These are phyloP conservation scores for Lentinula lateritia DNA, from an alignment of 768 basidiomycete genomes.

Conservation along the genomic window DNA sequence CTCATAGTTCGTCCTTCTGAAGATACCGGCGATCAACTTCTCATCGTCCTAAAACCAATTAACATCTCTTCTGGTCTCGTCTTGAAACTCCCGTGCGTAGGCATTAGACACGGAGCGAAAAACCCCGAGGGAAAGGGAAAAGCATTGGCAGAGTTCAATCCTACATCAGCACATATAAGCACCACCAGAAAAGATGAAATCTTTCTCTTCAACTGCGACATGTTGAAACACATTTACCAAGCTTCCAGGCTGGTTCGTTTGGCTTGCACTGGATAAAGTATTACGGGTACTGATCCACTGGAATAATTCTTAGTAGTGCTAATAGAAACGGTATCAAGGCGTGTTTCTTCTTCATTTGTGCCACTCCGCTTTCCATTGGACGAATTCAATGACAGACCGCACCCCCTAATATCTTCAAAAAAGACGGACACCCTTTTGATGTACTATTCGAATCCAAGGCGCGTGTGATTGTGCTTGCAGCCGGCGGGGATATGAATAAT, in stretches of 20 bases:
- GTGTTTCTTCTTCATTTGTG: not conserved
- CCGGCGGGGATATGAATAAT: slow-evolving; percentile 33
- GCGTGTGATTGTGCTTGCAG: slow-evolving; percentile 15
- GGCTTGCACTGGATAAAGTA: no score
- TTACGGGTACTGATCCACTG: slow-evolving; percentile 8
- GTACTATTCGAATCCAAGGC: not conserved
- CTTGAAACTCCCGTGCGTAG: not conserved
- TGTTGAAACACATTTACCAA: slow-evolving; percentile 20
- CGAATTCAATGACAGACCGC: slow-evolving; percentile 4
- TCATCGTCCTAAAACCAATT: not conserved
- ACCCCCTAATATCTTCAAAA: slow-evolving; percentile 6
- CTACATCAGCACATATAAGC: slow-evolving; percentile 33
- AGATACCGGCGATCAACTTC: not conserved
- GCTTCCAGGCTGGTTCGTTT: no score
- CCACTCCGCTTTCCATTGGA: no score
- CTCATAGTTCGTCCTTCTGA: not conserved
- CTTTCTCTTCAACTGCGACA: slow-evolving; percentile 34
- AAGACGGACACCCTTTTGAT: slow-evolving; percentile 10
- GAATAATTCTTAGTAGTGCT: no score
- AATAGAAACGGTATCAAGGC: not conserved
- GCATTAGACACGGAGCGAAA: not conserved
- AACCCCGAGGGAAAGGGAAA: slow-evolving; percentile 23
- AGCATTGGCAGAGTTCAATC: slow-evolving; percentile 29
- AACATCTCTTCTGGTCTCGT: not conserved
- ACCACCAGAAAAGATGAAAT: slow-evolving; percentile 28